A percentile compares a stretch with the other conserved stretches of the same genome.
Conservation (phyloP, 140 eudicot genomes). For the Erigeron philadelphicus region DNA sequence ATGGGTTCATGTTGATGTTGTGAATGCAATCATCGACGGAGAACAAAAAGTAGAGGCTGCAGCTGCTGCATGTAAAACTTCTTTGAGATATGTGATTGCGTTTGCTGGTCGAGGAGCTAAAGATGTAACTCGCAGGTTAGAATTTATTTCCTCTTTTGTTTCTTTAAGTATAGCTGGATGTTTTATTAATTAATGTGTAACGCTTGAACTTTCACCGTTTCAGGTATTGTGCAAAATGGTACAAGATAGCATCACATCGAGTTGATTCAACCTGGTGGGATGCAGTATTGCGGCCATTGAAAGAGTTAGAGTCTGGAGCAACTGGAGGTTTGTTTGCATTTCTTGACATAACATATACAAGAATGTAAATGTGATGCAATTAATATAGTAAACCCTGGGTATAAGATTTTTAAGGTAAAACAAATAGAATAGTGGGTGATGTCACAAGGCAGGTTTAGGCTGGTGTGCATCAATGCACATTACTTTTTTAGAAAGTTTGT, state of each 20-base stretch:
- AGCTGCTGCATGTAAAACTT: constrained; percentile 76
- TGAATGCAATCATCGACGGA: constrained; percentile 73
- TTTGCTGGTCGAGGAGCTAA: constrained; percentile 91
- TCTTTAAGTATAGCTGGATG: neutral
- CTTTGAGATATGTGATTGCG: constrained; percentile 87
- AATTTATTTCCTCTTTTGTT: neutral
- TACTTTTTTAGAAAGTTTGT: too few species aligned
- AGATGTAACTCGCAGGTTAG: constrained; percentile 94
- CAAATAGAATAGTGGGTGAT: too few species aligned
- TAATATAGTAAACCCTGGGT: neutral
- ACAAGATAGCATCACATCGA: constrained; percentile 77
- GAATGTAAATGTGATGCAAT: constrained; percentile 17
- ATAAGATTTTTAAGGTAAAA: too few species aligned
- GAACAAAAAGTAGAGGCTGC: constrained; percentile 87
- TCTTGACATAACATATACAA: constrained; percentile 16
- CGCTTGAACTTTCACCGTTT: constrained; percentile 3
- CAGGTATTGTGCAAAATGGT: constrained; percentile 90
- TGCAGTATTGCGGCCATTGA: constrained; percentile 65
- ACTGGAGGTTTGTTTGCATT: constrained; percentile 41
- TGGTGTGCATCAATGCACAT: too few species aligned
- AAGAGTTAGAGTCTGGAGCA: constrained; percentile 63
- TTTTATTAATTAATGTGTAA: neutral
- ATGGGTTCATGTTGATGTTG: constrained; percentile 93
- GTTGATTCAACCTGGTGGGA: constrained; percentile 80
- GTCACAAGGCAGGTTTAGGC: too few species aligned